Evolutionary conservation across 179 eudicot genomes (phyloP), one percentile per base, ranked within the genome.

Genomic region (Carnegiea gigantea): DNA sequence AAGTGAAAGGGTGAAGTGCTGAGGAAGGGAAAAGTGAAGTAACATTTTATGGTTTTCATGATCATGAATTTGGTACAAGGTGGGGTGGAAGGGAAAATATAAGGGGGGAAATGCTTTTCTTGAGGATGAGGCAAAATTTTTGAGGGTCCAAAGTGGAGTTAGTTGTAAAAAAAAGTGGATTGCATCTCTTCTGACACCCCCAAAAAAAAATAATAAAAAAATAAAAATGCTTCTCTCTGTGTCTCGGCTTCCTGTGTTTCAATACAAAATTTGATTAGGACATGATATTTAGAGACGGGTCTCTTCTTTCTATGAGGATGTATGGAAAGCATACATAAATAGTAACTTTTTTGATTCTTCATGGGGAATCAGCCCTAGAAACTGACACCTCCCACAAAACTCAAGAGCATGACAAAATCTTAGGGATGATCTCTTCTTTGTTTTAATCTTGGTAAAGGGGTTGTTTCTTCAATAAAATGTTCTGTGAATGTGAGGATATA

Each of bases 141-240:
- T 30, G 75, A 57, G 86, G 78, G 83, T 77, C 84, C 84, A 78
- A 84, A 81, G 84, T 48, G 71, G 70, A 73, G 77, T 78, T 77
- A 81, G 84, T 68, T 73, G 65, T 65, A 49, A 76, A 71, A 90
- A 28, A 88, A 91, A 93, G 98, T 91, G 93, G 97, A 89, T 82
- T 87, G 93, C 97, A 94, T 91, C 92, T 70, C 71, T 36, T 13
- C 43, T 11, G 33, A 6, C 73, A 68, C 73, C 70, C 62, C 68
- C 6, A 7, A n/a, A n/a, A 62, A 62, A 23, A 83, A 83, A 88
- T 5, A 40, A 40, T 40, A 40, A 40, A 40, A 40, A 7, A 40
- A 7, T 40, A 40, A 40, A 40, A 40, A 33, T 33, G 36, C 36
- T 33, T 33, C 36, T 33, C 36, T 33, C 9, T 7, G 24, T 80